Evolutionary conservation across 2,329 filamentous ascomycete genomes (phyloP).

Genomic region (Fusarium mangiferae): DNA sequence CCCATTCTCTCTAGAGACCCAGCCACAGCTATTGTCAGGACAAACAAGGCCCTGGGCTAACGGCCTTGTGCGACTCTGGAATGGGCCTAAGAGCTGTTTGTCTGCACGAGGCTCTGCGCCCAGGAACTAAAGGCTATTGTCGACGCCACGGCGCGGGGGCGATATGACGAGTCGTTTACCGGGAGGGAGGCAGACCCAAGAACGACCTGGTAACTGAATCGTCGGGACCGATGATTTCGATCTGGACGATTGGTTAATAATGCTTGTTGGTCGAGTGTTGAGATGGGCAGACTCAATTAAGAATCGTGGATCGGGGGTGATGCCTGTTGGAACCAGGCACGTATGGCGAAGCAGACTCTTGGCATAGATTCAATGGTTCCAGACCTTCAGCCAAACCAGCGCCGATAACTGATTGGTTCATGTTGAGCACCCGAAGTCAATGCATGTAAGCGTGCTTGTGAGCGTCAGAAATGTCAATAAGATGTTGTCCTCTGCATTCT

Average conservation of each 20-base stretch:
- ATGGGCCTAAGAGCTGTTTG: neutral
- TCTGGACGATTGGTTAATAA: rapidly evolving
- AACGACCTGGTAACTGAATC: rapidly evolving
- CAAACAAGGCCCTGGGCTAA: neutral
- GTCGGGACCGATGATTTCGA: neutral
- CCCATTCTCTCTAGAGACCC: neutral
- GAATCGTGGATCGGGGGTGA: neutral
- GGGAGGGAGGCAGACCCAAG: neutral
- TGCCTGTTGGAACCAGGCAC: neutral
- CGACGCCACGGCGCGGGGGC: neutral
- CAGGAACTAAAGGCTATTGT: neutral
- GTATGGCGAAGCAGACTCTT: neutral
- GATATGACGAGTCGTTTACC: neutral
- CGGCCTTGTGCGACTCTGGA: neutral
- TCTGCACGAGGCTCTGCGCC: neutral
- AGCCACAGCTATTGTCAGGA: neutral
- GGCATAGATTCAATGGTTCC: neutral
- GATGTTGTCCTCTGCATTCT: too few relatives aligned
- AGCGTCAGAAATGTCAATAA: rapidly evolving
- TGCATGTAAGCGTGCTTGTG: rapidly evolving
- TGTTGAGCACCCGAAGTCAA: rapidly evolving
- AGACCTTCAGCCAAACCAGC: neutral
- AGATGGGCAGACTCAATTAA: neutral
- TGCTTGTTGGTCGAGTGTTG: neutral
- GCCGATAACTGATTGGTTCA: too few relatives aligned